Conservation (phyloP, 1,139 yeast genomes). For the Kodamaea fungicola region DNA sequence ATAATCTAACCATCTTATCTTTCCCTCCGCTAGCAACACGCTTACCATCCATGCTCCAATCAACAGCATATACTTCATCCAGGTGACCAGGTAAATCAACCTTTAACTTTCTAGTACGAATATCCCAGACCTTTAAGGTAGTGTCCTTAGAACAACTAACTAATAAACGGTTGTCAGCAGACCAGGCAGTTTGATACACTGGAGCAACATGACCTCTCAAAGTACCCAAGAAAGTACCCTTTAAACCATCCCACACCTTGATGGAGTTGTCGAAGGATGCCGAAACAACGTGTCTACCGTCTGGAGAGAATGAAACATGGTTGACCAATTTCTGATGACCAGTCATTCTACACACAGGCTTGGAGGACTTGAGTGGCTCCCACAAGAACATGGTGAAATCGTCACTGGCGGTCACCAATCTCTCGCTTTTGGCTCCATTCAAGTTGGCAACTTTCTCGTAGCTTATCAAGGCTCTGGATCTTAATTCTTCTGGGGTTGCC, state of each 20-base stretch:
- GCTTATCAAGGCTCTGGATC: slow-evolving; percentile 39
- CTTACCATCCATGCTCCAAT: slow-evolving; percentile 95
- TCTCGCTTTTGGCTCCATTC: slow-evolving; percentile 67
- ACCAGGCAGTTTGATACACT: slow-evolving; percentile 98
- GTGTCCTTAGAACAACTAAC: slow-evolving; percentile 97
- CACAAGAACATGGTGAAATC: slow-evolving; percentile 97
- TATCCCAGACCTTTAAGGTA: slow-evolving; percentile 96
- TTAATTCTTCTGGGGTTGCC: slow-evolving; percentile 28
- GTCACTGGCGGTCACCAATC: slow-evolving; percentile 92
- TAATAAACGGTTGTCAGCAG: slow-evolving; percentile 84
- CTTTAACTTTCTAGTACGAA: slow-evolving; percentile 74
- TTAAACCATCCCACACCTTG: slow-evolving; percentile 93
- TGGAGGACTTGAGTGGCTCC: slow-evolving; percentile 80
- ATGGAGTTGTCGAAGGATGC: slow-evolving; percentile 95
- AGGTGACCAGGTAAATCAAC: slow-evolving; percentile 94
- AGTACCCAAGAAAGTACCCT: slow-evolving; percentile 86
- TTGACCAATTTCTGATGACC: slow-evolving; percentile 97
- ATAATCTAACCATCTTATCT: slow-evolving; percentile 87
- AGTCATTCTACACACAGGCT: slow-evolving; percentile 90
- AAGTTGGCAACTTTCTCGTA: slow-evolving; percentile 77
- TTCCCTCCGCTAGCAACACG: slow-evolving; percentile 95
- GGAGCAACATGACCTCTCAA: slow-evolving; percentile 97
- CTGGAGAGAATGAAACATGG: slow-evolving; percentile 95
- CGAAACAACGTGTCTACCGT: slow-evolving; percentile 85
- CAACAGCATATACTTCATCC: slow-evolving; percentile 96